These are phyloP conservation scores for Leccinum broughii DNA, from an alignment of 768 basidiomycete species.

Conservation along the genomic window DNA sequence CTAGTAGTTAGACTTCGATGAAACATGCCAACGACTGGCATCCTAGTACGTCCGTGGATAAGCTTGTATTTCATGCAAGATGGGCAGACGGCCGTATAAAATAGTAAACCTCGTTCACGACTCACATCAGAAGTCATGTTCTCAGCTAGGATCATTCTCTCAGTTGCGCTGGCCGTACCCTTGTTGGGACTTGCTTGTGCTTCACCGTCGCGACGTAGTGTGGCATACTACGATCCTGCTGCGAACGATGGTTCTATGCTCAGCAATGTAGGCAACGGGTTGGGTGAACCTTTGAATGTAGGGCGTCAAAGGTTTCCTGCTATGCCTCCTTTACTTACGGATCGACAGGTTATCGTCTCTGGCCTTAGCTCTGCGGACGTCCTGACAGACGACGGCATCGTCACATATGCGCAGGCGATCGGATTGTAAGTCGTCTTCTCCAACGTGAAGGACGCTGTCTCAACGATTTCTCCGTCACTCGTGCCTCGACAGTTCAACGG, in stretches of 20 bases:
- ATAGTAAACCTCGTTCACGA: neutral
- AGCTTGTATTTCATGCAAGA: neutral
- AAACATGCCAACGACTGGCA: neutral
- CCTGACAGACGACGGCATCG: constrained; percentile 53
- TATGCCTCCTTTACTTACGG: neutral
- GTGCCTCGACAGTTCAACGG: constrained; percentile 29
- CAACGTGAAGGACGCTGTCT: neutral
- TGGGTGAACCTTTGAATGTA: constrained; percentile 47
- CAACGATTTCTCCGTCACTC: constrained; percentile 8
- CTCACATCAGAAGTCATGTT: constrained; percentile 1
- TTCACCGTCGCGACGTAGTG: constrained; percentile 5
- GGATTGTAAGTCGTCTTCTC: constrained; percentile 57
- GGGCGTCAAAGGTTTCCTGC: neutral
- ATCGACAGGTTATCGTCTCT: constrained; percentile 57
- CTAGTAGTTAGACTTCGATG: neutral
- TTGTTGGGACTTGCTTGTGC: constrained; percentile 5
- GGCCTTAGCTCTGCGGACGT: constrained; percentile 57
- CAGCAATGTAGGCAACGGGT: constrained; percentile 39
- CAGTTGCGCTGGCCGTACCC: neutral
- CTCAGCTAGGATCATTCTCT: neutral
- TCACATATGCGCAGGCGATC: constrained; percentile 59
- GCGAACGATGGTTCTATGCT: constrained; percentile 46
- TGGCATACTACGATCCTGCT: constrained; percentile 38
- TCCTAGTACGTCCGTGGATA: neutral
- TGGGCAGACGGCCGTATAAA: neutral